Conservation (phyloP, 495 filamentous ascomycete species). For the Podospora bellae-mahoneyi region DNA sequence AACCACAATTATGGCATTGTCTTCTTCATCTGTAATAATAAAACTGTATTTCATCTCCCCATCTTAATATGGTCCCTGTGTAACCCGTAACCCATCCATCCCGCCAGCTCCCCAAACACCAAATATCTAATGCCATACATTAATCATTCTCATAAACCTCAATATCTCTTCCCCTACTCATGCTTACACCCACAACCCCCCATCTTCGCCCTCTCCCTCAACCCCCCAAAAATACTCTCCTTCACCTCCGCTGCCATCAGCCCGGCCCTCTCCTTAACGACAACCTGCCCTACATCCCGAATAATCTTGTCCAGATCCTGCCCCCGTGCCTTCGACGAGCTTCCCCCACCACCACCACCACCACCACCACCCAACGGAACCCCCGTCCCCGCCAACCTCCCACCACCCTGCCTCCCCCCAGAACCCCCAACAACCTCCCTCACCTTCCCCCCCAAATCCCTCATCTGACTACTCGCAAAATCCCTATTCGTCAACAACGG, state of each 20-base stretch:
- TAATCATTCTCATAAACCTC: not conserved
- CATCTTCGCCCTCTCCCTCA: not conserved
- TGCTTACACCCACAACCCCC: not conserved
- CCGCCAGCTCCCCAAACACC: not conserved
- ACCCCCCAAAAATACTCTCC: constrained; percentile 64
- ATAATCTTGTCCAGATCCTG: constrained; percentile 67
- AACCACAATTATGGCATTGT: no score
- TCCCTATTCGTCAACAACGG: constrained; percentile 91
- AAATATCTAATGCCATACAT: not conserved
- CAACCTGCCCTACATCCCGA: constrained; percentile 73
- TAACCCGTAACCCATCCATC: not conserved
- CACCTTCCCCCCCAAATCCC: constrained; percentile 80
- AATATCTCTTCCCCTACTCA: not conserved
- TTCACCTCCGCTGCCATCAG: constrained; percentile 80
- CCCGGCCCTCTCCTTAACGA: constrained; percentile 81
- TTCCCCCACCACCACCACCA: not conserved
- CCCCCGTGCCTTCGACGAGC: not conserved
- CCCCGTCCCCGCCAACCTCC: constrained; percentile 32
- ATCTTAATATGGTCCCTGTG: not conserved
- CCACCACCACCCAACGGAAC: not conserved
- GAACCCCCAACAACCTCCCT: constrained; percentile 46
- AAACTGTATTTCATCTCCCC: no score
- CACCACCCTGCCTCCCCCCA: constrained; percentile 41
- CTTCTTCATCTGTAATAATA: no score
- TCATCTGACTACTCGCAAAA: constrained; percentile 87